Conservation (phyloP, 306 rosid species). For the Senna siamea region DNA sequence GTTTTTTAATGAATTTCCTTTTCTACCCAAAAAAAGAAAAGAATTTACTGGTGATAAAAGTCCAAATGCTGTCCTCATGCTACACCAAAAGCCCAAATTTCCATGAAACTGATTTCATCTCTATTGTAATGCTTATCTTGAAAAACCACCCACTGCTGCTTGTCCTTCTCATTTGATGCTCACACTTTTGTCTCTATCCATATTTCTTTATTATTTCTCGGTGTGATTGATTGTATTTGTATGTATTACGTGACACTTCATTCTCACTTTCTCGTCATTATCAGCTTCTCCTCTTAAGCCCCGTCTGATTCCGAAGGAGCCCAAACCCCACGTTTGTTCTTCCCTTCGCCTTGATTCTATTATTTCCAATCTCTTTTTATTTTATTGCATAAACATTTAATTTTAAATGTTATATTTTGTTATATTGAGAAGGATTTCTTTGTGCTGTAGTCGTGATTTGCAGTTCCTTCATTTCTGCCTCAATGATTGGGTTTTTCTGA, state of each 20-base stretch:
- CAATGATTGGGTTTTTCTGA: background rate
- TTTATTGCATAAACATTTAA: background rate
- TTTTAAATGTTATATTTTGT: background rate
- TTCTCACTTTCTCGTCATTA: background rate
- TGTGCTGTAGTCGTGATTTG: background rate
- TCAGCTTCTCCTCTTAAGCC: background rate
- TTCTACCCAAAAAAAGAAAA: no score
- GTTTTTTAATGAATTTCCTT: no score
- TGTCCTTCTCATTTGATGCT: slow-evolving; percentile 3
- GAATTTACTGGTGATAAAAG: background rate
- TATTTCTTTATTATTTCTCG: background rate
- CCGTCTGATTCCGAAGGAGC: background rate
- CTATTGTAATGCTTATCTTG: background rate
- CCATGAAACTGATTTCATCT: background rate
- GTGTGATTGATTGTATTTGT: background rate
- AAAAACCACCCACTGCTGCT: background rate
- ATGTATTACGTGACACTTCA: background rate
- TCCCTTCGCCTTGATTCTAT: background rate
- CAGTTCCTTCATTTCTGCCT: background rate
- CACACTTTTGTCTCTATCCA: background rate
- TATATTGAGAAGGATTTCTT: slow-evolving; percentile 1
- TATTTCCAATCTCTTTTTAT: background rate
- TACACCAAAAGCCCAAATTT: background rate
- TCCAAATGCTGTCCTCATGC: background rate
- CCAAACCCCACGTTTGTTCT: background rate